Conservation (phyloP, 2,329 filamentous ascomycete genomes). For the Pezicula neosporulosa region DNA sequence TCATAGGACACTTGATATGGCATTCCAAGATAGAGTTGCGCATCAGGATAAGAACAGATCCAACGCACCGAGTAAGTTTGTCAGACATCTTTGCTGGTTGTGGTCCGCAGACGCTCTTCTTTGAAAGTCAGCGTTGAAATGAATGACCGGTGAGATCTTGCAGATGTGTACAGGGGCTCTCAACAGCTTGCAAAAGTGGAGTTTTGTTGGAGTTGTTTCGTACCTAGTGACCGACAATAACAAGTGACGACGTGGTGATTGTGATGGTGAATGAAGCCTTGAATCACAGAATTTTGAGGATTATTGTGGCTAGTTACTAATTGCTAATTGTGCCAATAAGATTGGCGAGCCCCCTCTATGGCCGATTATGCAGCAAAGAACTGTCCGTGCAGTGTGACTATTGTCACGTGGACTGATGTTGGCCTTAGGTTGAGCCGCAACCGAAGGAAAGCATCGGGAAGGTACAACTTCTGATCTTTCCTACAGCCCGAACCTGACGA, state of each 20-base stretch:
- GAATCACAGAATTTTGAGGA: neutral
- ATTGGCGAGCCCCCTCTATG: too few relatives aligned
- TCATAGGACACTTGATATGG: neutral
- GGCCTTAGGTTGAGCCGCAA: neutral
- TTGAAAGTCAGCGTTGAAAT: neutral
- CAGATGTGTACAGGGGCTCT: neutral
- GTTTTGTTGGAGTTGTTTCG: too few relatives aligned
- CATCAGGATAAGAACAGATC: neutral
- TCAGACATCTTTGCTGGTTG: slow-evolving; percentile 64
- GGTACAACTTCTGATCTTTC: neutral
- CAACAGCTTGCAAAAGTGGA: neutral
- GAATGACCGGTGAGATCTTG: neutral
- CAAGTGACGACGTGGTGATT: too few relatives aligned
- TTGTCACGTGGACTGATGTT: too few relatives aligned
- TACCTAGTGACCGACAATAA: too few relatives aligned
- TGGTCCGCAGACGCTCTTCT: neutral
- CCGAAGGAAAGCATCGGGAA: neutral
- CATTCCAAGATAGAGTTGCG: neutral
- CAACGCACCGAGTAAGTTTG: slow-evolving; percentile 84
- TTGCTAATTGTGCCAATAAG: too few relatives aligned
- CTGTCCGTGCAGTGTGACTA: too few relatives aligned
- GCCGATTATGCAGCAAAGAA: too few relatives aligned
- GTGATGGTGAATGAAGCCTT: neutral
- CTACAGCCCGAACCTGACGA: slow-evolving; percentile 9
- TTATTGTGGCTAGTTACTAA: neutral